Evolutionary conservation across 768 basidiomycete genomes (phyloP), one percentile per base, ranked within the genome.

Genomic region (Coprinellus micaceus): DNA sequence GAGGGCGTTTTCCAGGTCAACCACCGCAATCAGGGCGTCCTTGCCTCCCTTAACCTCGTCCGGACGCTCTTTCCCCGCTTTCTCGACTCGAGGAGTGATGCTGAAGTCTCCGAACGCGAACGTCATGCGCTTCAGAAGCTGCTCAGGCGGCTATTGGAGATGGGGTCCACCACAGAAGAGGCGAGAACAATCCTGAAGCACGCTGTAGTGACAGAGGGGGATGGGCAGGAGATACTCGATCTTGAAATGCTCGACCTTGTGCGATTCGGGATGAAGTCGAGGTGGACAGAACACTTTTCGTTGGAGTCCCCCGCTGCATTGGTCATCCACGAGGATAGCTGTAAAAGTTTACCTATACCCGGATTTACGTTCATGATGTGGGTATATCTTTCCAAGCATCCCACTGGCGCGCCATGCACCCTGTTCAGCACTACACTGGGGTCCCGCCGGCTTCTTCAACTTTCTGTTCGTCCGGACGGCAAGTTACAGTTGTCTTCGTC

Each of bases 261-360:
- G 52, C 81, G 87, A 6, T 77, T 80, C 45, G 84, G 82, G 2
- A 85, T 89, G 77, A 86, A 82, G 67, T 83, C 84, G 37, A 79
- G 83, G 30, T 93, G 91, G 91, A 83, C 88, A 0, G 81, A 84
- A 54, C 91, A 93, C 65, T 80, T 94, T 58, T 88, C 83, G 2
- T 71, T 92, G 62, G 83, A 84, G 64, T 77, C 78, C 1, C 66
- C 72, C 4, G 80, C 86, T 2, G 71, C 80, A 9, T 60, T 91
- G 5, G 71, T 75, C 3, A 66, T 86, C 29, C 68, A 70, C 1
- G 79, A 83, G 44, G 65, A 69, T 10, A 54, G 53, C 21, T 63
- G 60, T 33, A 80, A 77, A 57, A 80, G 81, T 0, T 67, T 91
- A 43, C 85, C 88, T 0, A 61, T 73, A 1, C 68, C 77, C 12